A percentile compares a stretch with the other conserved stretches of the same genome.
Evolutionary conservation across 208 protist species (phyloP).

Genomic region (Trypanosoma mega): DNA sequence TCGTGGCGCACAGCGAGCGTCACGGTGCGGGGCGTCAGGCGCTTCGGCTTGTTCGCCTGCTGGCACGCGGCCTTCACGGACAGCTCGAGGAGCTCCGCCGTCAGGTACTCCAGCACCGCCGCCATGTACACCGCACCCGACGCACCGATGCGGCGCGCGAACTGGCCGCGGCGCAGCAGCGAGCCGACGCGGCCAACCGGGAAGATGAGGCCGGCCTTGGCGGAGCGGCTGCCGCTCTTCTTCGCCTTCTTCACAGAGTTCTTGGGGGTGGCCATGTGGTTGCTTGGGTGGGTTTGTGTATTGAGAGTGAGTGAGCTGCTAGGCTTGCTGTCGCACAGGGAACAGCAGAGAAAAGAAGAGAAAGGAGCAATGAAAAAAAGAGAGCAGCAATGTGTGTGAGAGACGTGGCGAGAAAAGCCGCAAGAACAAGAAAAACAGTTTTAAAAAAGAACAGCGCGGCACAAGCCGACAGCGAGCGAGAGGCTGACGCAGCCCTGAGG

Average conservation of each 20-base stretch:
- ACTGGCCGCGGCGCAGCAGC: slow-evolving; percentile 95
- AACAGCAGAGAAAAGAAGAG: background rate
- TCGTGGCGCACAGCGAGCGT: slow-evolving; percentile 81
- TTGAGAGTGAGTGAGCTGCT: background rate
- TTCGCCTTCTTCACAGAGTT: slow-evolving; percentile 67
- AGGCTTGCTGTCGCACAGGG: background rate
- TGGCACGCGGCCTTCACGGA: slow-evolving; percentile 77
- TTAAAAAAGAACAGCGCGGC: background rate
- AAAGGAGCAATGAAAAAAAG: background rate
- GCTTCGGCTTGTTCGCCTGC: slow-evolving; percentile 64
- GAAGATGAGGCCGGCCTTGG: slow-evolving; percentile 98
- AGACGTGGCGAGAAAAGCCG: too few species aligned
- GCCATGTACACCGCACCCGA: slow-evolving; percentile 98
- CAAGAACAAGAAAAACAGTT: too few species aligned
- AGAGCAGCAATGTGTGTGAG: background rate
- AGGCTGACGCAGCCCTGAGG: too few species aligned
- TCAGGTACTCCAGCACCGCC: slow-evolving; percentile 98
- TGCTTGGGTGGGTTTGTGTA: background rate
- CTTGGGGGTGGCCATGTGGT: slow-evolving; percentile 63
- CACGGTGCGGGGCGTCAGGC: slow-evolving; percentile 70
- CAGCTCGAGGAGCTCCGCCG: slow-evolving; percentile 82
- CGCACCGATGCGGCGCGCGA: slow-evolving; percentile 95
- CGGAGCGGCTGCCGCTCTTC: slow-evolving; percentile 88
- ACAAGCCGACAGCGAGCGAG: too few species aligned
- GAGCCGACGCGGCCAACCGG: slow-evolving; percentile 98